phyloP scores from a whole-genome alignment of 2,329 filamentous ascomycete species.

The Monilinia laxa region DNA sequence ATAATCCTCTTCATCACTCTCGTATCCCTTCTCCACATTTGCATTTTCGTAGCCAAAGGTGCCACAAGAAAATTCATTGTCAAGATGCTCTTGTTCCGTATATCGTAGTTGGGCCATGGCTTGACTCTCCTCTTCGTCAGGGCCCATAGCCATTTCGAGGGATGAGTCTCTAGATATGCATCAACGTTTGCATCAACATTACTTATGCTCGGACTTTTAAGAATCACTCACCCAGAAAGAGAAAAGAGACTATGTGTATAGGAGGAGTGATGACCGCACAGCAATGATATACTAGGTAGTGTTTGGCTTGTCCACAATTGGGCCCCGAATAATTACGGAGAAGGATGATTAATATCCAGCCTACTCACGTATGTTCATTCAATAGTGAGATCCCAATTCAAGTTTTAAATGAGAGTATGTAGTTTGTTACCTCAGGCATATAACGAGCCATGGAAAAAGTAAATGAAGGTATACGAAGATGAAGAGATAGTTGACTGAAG shows the following conservation, averaged over 20 bases:
- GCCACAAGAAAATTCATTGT: not conserved
- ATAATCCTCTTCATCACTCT: not conserved
- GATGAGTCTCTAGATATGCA: not conserved
- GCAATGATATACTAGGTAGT: not conserved
- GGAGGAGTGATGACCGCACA: not conserved
- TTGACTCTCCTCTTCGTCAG: conserved; percentile 27
- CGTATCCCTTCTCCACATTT: not conserved
- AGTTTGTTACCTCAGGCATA: not conserved
- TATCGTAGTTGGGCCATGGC: conserved; percentile 8
- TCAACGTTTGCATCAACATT: not conserved
- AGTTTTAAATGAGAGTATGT: not conserved
- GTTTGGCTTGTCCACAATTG: not conserved
- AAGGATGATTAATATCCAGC: not conserved
- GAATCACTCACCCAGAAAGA: not conserved
- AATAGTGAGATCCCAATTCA: not conserved
- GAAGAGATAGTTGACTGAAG: not conserved
- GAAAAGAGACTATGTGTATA: not conserved
- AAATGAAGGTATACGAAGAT: not conserved
- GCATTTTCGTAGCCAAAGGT: not conserved
- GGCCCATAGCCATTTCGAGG: conserved; percentile 12
- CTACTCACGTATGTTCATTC: not conserved
- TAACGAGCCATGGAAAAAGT: not conserved
- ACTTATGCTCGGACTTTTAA: not conserved
- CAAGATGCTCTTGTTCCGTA: not conserved
- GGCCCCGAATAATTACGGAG: not conserved